Evolutionary conservation across 164 flowering plant genomes (phyloP), one percentile per base, ranked within the genome.

Genomic region (Stephania cephalantha): DNA sequence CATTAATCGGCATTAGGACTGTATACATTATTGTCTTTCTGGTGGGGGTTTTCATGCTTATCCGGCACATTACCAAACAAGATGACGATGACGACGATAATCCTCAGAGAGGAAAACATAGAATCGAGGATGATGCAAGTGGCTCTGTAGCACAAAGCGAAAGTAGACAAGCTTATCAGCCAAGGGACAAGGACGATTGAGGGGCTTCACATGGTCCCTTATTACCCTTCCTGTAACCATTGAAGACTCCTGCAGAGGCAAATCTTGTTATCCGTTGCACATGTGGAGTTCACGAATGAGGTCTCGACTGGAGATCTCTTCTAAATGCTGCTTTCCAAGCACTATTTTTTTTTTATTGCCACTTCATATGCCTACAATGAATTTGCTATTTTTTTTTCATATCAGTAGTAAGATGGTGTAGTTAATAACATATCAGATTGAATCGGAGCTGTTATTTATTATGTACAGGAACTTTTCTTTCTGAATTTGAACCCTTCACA

Each of bases 151-250:
- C 84, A 7, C 83, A 78, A 65, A 75, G 68, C 78, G 85, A 78
- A 74, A 71, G 66, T 29, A 75, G 79, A 35, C 84, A 78, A 55
- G 82, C 63, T 9, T 82, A 81, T 69, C 78, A 77, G 72, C 75
- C 85, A 58, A 87, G 78, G 15, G 89, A 85, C 77, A 93, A 93
- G 86, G 90, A 89, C 78, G 98, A 93, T 72, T 90, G 82, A 79
- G 53, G 46, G 70, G 3, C 78, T 46, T 64, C 15, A 25, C 58
- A 17, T 46, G 68, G 70, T 7, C 25, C 61, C 46, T 65, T 18
- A 53, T 20, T 15, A 7, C 65, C 65, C 17, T 58, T 58, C 65
- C 65, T 58, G 22, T 20, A 58, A 18, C n/a, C 18, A 58, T 17
- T 1, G n/a, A 58, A 58, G 65, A 35, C 4, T 35, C 42, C 42